Conservation (phyloP, 805 yeast species). For the Ogataea neopini region DNA sequence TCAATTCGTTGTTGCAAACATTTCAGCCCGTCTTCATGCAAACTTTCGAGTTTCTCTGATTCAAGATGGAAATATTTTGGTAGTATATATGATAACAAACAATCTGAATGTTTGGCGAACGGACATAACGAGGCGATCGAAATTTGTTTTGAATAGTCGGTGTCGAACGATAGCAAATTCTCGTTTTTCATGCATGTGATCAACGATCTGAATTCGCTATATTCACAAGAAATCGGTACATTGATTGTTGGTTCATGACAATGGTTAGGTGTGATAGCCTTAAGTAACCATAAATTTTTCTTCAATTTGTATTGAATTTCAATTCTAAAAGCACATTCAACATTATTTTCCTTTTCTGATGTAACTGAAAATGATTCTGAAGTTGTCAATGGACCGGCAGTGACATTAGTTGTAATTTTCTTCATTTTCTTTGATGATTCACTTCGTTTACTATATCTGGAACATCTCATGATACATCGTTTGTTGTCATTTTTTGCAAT, state of each 20-base stretch:
- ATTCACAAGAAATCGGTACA: slow-evolving; percentile 8
- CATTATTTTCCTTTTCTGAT: slow-evolving; percentile 6
- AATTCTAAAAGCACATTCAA: slow-evolving; percentile 26
- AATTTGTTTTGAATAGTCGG: neutral
- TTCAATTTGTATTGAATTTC: slow-evolving; percentile 30
- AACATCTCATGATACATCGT: slow-evolving; percentile 27
- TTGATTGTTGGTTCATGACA: slow-evolving; percentile 17
- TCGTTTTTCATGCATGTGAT: neutral
- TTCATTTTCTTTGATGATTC: slow-evolving; percentile 1
- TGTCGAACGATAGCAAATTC: neutral
- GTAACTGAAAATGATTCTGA: neutral
- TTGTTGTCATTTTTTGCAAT: slow-evolving; percentile 28
- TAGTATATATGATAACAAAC: slow-evolving; percentile 16
- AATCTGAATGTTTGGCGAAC: slow-evolving; percentile 10
- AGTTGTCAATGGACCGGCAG: neutral
- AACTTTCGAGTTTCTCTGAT: neutral
- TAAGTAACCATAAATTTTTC: slow-evolving; percentile 29
- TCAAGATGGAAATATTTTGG: slow-evolving; percentile 13
- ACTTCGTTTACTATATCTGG: slow-evolving; percentile 17
- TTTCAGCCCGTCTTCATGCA: slow-evolving; percentile 9
- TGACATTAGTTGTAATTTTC: neutral
- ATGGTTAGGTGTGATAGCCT: slow-evolving; percentile 23
- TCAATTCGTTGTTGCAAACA: neutral
- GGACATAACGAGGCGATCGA: slow-evolving; percentile 11
- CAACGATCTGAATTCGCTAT: slow-evolving; percentile 5